Percentiles rank a stretch among this genome's conserved stretches.
Conservation (phyloP, 345 rosid genomes). For the Pugionium cornutum region DNA sequence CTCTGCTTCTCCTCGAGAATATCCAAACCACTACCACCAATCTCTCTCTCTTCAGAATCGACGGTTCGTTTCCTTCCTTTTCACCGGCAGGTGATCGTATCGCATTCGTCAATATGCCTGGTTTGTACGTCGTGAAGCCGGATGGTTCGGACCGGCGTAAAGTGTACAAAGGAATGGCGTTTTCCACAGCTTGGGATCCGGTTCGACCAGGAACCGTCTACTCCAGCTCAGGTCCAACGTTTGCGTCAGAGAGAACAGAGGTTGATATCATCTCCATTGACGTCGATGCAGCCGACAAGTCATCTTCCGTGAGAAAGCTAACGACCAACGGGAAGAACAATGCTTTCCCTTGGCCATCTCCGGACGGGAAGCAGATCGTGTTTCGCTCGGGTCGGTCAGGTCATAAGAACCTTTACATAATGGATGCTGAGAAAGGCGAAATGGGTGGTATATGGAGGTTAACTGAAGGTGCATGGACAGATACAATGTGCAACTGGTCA, state of each 20-base stretch:
- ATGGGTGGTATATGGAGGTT: constrained; percentile 50
- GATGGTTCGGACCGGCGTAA: constrained; percentile 68
- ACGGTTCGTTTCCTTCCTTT: constrained; percentile 88
- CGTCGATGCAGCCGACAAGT: constrained; percentile 46
- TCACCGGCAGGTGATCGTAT: constrained; percentile 72
- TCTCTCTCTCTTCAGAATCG: constrained; percentile 74
- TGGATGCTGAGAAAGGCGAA: constrained; percentile 77
- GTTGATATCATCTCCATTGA: constrained; percentile 72
- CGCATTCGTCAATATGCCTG: constrained; percentile 74
- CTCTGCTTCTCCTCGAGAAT: constrained; percentile 63
- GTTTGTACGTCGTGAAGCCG: constrained; percentile 70
- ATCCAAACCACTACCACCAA: constrained; percentile 51
- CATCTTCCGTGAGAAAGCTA: constrained; percentile 45
- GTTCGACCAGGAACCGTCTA: constrained; percentile 63
- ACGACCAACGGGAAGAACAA: constrained; percentile 75
- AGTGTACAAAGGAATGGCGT: constrained; percentile 56
- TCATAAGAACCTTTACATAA: constrained; percentile 73
- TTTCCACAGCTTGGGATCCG: constrained; percentile 80
- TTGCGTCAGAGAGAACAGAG: constrained; percentile 60
- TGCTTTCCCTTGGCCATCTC: constrained; percentile 83
- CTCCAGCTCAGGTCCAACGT: constrained; percentile 71
- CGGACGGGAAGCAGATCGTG: constrained; percentile 74
- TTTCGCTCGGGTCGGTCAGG: constrained; percentile 85
- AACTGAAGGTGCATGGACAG: constrained; percentile 81
- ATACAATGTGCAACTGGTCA: constrained; percentile 88